Base-by-base conservation (phyloP, 2,329 filamentous ascomycete genomes). In the Hymenoscyphus salicellus region DNA sequence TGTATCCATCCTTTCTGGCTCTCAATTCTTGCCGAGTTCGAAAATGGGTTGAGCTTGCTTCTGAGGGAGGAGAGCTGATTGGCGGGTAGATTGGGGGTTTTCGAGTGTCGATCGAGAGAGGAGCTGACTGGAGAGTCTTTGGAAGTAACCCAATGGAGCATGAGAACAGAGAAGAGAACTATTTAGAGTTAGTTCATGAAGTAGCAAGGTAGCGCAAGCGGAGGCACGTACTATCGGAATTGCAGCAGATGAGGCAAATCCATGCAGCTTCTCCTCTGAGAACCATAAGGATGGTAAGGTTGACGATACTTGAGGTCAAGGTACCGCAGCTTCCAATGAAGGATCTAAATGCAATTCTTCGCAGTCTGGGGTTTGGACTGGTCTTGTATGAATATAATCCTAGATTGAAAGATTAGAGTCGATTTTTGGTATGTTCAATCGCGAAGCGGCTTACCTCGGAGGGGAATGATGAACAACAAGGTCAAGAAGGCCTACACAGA, bases 241-340 rank as follows among this genome's bases (percentile, higher is more conserved):
- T 88, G 71, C 86, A 89, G 71, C 84, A 85, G 77, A 87, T 85
- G 16, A 89, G 79, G 69, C 86, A 89, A 3, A 89, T 80, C 86
- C 86, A 89, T 5, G 83, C 85, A 3, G 83, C 85, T 72, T 88
- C 86, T 28, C 86, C 86, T 32, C 84, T 74, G 1, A 88, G 79
- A 3, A 80, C 79, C 79, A 86, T 83, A 2, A 88, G 76, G 0
- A 88, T 80, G 2, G 82, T 81, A 3, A 89, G 75, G 71, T 89
- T 89, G 5, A 83, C 85, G 60, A n/a, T 33, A 10, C 66, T 66
- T 6, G 65, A 66, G 0, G 62, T 65, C 17, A 71, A 55, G 8
- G 69, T 71, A 2, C 60, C 66, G 16, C 65, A 56, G 26, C 60
- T 62, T n/a, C 68, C 68, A 55, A 70, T 43, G 69, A 88, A 86